Evolutionary conservation across 148 eudicot species (phyloP).

Genomic region (Diospyros kaki): DNA sequence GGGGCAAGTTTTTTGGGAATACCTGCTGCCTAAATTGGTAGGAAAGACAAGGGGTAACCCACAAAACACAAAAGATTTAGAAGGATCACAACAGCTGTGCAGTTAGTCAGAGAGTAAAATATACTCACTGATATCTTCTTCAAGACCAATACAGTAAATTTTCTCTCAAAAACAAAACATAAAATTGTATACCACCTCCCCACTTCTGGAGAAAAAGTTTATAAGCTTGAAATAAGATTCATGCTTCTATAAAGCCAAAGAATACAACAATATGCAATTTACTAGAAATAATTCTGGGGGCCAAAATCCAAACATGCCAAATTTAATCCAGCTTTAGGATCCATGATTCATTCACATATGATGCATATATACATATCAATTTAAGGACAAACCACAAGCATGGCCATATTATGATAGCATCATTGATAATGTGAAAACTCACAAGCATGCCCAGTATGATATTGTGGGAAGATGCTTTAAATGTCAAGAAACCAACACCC

Average conservation of each 20-base stretch:
- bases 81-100: background rate
- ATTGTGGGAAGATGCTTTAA: too few relatives aligned
- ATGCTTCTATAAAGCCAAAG: background rate
- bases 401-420: too few relatives aligned
- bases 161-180: background rate
- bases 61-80: background rate
- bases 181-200: background rate
- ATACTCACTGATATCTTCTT: too few relatives aligned
- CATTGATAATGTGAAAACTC: too few relatives aligned
- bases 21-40: conserved; percentile 42
- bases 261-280: too few relatives aligned
- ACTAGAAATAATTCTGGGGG: too few relatives aligned
- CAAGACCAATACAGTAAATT: background rate
- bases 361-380: background rate
- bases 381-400: background rate
- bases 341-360: background rate
- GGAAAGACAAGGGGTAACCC: background rate
- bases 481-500: too few relatives aligned
- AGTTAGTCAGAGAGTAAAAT: background rate
- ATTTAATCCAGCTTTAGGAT: too few relatives aligned
- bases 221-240: background rate
- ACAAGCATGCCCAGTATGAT: too few relatives aligned
- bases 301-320: too few relatives aligned
- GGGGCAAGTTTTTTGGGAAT: conserved; percentile 59
- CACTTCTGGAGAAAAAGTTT: background rate